phyloP scores from a whole-genome alignment of 163 green algal species.

The Scenedesmus sp. region DNA sequence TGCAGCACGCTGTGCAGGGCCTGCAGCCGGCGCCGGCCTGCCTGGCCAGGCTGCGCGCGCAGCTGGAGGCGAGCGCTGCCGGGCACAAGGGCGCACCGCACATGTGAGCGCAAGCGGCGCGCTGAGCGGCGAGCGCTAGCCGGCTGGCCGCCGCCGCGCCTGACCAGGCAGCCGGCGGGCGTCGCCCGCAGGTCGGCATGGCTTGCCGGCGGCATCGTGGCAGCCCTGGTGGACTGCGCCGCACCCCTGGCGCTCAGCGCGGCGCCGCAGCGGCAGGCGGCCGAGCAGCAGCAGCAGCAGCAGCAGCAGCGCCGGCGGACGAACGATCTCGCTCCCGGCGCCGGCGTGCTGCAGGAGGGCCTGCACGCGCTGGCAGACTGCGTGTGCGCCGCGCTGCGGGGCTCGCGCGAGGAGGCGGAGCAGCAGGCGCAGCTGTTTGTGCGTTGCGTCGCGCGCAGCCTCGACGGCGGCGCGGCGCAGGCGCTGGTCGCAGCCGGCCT shows the following conservation, averaged over 20 bases:
- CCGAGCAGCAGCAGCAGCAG: constrained; percentile 13
- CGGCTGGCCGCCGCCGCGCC: too few species aligned
- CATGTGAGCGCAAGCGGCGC: too few species aligned
- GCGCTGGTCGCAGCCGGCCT: neutral
- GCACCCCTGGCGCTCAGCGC: neutral
- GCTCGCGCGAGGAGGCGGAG: neutral
- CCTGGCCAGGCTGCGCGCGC: neutral
- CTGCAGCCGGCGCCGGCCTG: neutral
- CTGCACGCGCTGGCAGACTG: constrained; percentile 1
- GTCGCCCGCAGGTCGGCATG: constrained; percentile 11
- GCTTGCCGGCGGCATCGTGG: constrained; percentile 20
- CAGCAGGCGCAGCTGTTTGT: constrained; percentile 27
- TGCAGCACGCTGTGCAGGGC: constrained; percentile 1
- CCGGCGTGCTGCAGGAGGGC: neutral
- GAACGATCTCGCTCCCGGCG: neutral
- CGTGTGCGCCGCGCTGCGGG: neutral
- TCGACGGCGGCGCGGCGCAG: neutral
- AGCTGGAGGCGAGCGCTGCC: constrained; percentile 1
- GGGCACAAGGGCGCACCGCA: neutral
- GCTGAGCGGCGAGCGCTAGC: too few species aligned
- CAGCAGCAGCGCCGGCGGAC: neutral
- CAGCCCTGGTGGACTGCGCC: constrained; percentile 36
- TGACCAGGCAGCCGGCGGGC: too few species aligned
- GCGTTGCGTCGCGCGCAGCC: neutral
- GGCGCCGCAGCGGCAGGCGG: neutral